phyloP scores from a whole-genome alignment of 2,329 filamentous ascomycete species.

The Leptodontidium sp. region DNA sequence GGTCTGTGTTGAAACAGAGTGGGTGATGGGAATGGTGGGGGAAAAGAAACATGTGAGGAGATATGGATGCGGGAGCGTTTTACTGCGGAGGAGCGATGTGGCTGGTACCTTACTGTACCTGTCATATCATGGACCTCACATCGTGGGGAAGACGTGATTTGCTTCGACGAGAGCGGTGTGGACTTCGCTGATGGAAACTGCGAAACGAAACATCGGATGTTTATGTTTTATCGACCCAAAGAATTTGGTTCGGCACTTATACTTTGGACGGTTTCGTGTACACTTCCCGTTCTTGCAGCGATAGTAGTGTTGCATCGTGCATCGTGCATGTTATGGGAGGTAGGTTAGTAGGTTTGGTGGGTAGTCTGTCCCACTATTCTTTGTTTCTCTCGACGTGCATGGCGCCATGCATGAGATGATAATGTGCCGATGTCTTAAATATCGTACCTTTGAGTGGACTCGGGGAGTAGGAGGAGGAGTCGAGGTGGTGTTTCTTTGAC shows the following conservation, averaged over 20 bases:
- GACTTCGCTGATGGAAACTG: neutral
- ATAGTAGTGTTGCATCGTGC: neutral
- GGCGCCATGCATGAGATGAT: neutral
- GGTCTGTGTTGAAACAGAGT: neutral
- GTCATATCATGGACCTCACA: neutral
- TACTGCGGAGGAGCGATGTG: too few relatives aligned
- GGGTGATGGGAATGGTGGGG: neutral
- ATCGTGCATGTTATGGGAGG: neutral
- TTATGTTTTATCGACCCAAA: neutral
- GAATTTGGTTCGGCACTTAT: conserved; percentile 3
- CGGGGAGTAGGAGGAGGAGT: too few relatives aligned
- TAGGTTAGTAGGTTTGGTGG: neutral
- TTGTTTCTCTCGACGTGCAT: neutral
- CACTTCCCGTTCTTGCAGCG: neutral
- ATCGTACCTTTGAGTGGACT: neutral
- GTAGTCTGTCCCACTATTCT: neutral
- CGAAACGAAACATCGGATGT: neutral
- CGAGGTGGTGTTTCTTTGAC: neutral
- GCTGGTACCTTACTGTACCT: too few relatives aligned
- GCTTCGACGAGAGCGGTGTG: conserved; percentile 2
- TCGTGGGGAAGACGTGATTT: neutral
- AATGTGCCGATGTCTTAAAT: conserved; percentile 9
- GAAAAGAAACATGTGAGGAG: neutral
- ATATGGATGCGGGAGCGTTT: neutral
- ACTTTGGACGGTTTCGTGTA: too few relatives aligned